Conservation (phyloP, 73 alveolate species). For the Stentor roeselii region DNA sequence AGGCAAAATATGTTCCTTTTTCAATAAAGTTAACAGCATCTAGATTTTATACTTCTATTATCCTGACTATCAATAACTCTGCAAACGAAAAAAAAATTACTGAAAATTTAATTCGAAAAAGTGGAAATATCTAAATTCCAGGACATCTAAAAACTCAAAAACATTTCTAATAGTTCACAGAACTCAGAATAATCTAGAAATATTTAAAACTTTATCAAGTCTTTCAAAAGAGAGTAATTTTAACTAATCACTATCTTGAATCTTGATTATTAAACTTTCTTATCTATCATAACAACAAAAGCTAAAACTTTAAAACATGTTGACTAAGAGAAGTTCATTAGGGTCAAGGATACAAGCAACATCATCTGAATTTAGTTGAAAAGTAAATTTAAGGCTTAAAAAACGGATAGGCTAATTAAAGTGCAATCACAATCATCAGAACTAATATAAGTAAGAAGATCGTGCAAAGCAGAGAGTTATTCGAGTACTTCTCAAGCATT, state of each 20-base stretch:
- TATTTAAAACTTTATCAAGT: no score
- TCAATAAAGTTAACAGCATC: not conserved
- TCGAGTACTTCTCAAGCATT: not conserved
- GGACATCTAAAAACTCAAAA: no score
- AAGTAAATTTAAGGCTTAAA: not conserved
- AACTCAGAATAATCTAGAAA: not conserved
- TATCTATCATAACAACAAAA: not conserved
- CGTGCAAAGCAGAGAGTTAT: not conserved
- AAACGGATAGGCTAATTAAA: not conserved
- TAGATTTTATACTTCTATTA: not conserved
- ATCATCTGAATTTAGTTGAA: not conserved
- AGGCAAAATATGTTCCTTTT: not conserved
- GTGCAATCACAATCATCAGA: not conserved
- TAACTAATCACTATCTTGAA: not conserved
- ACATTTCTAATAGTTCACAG: no score
- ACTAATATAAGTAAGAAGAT: not conserved
- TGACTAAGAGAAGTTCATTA: not conserved
- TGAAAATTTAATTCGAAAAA: not conserved
- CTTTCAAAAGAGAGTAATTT: no score
- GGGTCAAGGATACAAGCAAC: not conserved
- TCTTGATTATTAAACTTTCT: no score
- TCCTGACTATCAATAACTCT: no score
- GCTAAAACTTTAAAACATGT: not conserved
- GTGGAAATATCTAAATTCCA: no score
- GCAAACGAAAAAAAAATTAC: not conserved